A percentile compares a stretch with the other conserved stretches of the same genome.
Evolutionary conservation across 2,329 filamentous ascomycete species (phyloP).

Genomic region (Arthrobotrys entomopaga): DNA sequence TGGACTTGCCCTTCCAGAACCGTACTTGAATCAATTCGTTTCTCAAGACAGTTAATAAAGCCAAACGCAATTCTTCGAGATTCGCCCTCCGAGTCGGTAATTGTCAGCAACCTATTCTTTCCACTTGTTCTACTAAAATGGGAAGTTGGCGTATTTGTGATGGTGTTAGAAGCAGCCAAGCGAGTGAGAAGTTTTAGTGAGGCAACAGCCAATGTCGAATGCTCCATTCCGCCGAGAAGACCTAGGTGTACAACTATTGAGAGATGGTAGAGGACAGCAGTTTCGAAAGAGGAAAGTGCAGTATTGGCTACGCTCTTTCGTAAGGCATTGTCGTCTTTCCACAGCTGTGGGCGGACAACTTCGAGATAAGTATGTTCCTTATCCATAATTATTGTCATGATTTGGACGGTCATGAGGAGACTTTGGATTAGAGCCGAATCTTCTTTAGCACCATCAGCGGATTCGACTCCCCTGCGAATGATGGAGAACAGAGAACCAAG

Average conservation of each 20-base stretch:
- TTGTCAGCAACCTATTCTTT: conserved; percentile 85
- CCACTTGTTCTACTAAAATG: conserved; percentile 71
- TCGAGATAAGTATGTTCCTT: conserved; percentile 92
- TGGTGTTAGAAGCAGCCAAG: conserved; percentile 82
- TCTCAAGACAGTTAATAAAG: conserved; percentile 59
- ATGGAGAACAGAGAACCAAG: conserved; percentile 80
- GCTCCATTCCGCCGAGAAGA: conserved; percentile 84
- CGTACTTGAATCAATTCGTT: conserved; percentile 32
- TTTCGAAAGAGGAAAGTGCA: conserved; percentile 88
- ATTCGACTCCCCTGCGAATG: conserved; percentile 76
- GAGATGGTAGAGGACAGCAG: conserved; percentile 84
- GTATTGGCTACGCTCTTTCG: conserved; percentile 75
- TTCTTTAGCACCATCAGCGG: conserved; percentile 71
- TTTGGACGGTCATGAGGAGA: conserved; percentile 80
- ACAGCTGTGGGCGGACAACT: conserved; percentile 82
- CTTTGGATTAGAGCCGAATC: conserved; percentile 84
- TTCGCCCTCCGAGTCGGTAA: conserved; percentile 83
- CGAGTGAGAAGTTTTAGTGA: conserved; percentile 86
- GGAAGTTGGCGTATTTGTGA: conserved; percentile 73
- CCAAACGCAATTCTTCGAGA: conserved; percentile 77
- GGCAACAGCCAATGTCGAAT: conserved; percentile 80
- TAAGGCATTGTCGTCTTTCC: conserved; percentile 71
- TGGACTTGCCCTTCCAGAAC: conserved; percentile 40
- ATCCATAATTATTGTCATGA: conserved; percentile 83
- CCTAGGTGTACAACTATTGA: conserved; percentile 82